These are phyloP conservation scores for Irpex rosettiformis DNA, from an alignment of 1,284 basidiomycete genomes.

Conservation along the genomic window DNA sequence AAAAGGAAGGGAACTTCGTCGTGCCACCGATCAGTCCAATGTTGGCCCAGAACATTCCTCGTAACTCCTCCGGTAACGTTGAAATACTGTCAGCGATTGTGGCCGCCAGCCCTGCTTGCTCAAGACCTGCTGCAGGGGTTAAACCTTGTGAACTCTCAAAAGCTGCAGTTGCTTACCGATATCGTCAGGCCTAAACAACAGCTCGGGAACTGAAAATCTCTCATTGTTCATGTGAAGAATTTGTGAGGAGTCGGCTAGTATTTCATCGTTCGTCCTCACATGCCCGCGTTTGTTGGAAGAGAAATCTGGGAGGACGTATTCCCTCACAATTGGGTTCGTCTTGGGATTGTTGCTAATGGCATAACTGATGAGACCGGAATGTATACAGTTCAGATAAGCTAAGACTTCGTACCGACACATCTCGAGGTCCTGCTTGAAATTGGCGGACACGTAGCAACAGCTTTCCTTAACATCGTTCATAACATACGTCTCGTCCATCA, in stretches of 20 bases:
- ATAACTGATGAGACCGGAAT: conserved; percentile 9
- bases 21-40: conserved; percentile 88
- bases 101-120: conserved; percentile 76
- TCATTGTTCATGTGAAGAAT: conserved; percentile 87
- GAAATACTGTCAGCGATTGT: conserved; percentile 76
- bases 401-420: conserved; percentile 61
- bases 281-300: conserved; percentile 68
- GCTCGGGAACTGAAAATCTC: conserved; percentile 85
- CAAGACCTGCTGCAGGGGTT: conserved; percentile 52
- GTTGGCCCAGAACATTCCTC: conserved; percentile 92
- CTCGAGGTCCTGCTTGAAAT: conserved; percentile 75
- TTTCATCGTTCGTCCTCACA: conserved; percentile 54
- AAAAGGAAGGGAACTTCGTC: conserved; percentile 73
- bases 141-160: conserved; percentile 11
- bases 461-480: conserved; percentile 88
- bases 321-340: conserved; percentile 71
- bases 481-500: conserved; percentile 95
- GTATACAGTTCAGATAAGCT: neutral
- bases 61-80: conserved; percentile 71
- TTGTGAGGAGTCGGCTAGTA: conserved; percentile 64
- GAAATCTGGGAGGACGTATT: conserved; percentile 90
- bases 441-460: conserved; percentile 83
- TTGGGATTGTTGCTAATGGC: conserved; percentile 42
- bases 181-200: conserved; percentile 85
- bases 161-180: conserved; percentile 57